A percentile compares a stretch with the other conserved stretches of the same genome.
Conservation (phyloP, 108 stramenopile genomes). For the Cyclotella distinguenda region DNA sequence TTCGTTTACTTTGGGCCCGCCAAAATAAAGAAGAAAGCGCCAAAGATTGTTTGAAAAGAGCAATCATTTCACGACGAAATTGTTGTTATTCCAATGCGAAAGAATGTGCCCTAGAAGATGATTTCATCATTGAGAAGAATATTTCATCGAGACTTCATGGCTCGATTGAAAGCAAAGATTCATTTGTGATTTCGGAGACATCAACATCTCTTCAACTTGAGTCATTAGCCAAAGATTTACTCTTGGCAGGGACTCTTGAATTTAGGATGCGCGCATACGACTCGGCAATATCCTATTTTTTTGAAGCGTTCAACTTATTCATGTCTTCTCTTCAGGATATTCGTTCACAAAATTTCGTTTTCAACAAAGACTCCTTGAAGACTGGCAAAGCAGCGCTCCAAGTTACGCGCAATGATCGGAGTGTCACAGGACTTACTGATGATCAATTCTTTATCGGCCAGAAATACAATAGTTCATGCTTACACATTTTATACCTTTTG, state of each 20-base stretch:
- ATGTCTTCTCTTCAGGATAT: background rate
- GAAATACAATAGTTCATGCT: conserved; percentile 1
- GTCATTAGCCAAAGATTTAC: conserved; percentile 26
- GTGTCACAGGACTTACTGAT: no score
- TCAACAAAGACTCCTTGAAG: conserved; percentile 17
- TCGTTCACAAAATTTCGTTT: background rate
- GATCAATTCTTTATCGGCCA: no score
- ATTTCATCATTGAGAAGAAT: conserved; percentile 6
- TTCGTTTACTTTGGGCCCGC: conserved; percentile 16
- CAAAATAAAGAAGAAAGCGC: conserved; percentile 21
- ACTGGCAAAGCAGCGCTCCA: conserved; percentile 12
- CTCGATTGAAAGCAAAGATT: background rate
- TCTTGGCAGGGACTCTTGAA: conserved; percentile 27
- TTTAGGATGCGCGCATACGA: conserved; percentile 32
- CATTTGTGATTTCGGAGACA: conserved; percentile 1
- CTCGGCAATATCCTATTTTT: conserved; percentile 38
- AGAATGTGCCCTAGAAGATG: background rate
- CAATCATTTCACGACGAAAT: conserved; percentile 26
- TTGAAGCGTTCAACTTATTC: conserved; percentile 31
- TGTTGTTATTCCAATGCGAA: conserved; percentile 22
- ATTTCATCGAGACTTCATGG: background rate
- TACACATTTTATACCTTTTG: conserved; percentile 33
- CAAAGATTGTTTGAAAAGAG: conserved; percentile 34
- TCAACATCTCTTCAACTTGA: conserved; percentile 10
- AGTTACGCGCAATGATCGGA: conserved; percentile 16